A percentile compares a stretch with the other conserved stretches of the same genome.
Conservation (phyloP, 768 basidiomycete species). For the Exidia glandulosa region DNA sequence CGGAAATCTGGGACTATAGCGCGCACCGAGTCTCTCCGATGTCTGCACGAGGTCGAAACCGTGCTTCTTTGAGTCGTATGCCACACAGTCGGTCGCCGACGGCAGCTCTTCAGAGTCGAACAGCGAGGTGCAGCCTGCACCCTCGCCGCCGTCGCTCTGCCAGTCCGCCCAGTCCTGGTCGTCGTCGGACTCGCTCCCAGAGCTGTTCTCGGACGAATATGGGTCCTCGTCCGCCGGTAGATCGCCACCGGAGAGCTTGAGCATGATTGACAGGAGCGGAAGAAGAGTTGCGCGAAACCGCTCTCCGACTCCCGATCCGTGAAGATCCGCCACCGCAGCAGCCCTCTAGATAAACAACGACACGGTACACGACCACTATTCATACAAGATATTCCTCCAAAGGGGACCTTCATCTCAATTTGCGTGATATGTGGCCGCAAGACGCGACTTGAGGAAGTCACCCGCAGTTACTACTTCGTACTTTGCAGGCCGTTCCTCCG, state of each 20-base stretch:
- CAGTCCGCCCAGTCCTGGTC: conserved; percentile 7
- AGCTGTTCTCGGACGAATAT: neutral
- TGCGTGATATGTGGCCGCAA: conserved; percentile 54
- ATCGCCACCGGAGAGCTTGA: neutral
- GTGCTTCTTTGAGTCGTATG: conserved; percentile 48
- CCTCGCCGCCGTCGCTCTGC: neutral
- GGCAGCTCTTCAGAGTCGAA: conserved; percentile 54
- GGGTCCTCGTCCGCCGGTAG: neutral
- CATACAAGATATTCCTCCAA: neutral
- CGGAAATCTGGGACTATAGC: too few relatives aligned
- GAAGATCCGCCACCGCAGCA: too few relatives aligned
- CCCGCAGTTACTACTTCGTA: conserved; percentile 74
- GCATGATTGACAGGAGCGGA: too few relatives aligned
- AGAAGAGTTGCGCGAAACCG: too few relatives aligned
- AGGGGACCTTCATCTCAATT: too few relatives aligned
- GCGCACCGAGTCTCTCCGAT: conserved; percentile 47
- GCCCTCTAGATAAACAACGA: too few relatives aligned
- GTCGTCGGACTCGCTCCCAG: neutral
- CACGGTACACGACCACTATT: too few relatives aligned
- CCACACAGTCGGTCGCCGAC: conserved; percentile 46
- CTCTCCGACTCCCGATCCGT: too few relatives aligned
- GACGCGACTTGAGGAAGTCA: conserved; percentile 68
- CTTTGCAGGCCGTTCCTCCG: conserved; percentile 42
- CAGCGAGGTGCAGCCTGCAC: conserved; percentile 44
- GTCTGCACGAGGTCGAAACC: conserved; percentile 50